These are phyloP conservation scores for Pezicula radicicola DNA, from an alignment of 2,329 filamentous ascomycete genomes.

Conservation along the genomic window DNA sequence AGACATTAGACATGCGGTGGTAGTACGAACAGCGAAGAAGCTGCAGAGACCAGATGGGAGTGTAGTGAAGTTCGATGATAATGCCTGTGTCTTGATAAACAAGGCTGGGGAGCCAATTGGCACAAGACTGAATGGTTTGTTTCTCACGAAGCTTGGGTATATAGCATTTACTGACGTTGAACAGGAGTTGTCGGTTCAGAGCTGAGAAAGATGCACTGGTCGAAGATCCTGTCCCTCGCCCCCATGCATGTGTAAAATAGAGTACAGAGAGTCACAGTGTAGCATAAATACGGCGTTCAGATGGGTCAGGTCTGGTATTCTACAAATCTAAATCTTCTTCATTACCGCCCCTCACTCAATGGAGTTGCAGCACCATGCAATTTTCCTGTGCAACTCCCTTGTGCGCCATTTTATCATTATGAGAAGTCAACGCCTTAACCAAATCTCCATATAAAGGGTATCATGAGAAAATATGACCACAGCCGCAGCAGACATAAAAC, in stretches of 20 bases:
- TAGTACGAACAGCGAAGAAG: constrained; percentile 89
- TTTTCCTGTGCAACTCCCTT: constrained; percentile 2
- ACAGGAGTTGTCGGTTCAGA: constrained; percentile 85
- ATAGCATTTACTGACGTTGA: constrained; percentile 10
- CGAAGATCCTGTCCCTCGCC: constrained; percentile 94
- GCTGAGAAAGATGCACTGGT: constrained; percentile 91
- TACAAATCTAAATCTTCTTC: constrained; percentile 12
- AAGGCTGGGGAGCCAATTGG: constrained; percentile 96
- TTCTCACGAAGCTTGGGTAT: background rate
- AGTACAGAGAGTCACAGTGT: constrained; percentile 21
- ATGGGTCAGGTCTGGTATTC: constrained; percentile 12
- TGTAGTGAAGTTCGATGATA: constrained; percentile 92
- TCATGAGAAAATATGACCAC: constrained; percentile 79
- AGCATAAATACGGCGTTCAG: constrained; percentile 15
- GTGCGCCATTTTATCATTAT: constrained; percentile 9
- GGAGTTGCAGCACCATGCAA: background rate
- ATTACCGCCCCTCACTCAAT: constrained; percentile 1
- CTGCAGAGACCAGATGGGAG: constrained; percentile 84
- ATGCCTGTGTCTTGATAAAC: constrained; percentile 95
- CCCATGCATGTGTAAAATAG: constrained; percentile 67
- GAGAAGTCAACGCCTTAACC: constrained; percentile 1
- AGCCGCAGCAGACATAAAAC: constrained; percentile 91
- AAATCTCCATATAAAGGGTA: constrained; percentile 9
- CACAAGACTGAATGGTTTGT: constrained; percentile 76
- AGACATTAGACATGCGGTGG: constrained; percentile 92